These are phyloP conservation scores for Piloderma croceum DNA, from an alignment of 768 basidiomycete species.

Conservation along the genomic window DNA sequence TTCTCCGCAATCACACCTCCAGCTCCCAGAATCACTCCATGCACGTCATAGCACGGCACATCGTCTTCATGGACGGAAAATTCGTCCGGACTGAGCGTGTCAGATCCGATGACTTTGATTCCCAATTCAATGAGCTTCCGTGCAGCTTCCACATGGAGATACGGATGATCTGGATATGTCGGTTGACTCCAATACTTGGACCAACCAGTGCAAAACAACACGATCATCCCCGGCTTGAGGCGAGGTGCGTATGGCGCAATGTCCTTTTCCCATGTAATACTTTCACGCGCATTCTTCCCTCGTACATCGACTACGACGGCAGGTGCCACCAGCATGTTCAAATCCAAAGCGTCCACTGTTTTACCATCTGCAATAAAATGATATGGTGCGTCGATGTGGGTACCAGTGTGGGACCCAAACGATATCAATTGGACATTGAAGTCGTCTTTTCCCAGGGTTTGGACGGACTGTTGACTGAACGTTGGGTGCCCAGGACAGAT, in stretches of 20 bases:
- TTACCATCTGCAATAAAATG: constrained; percentile 59
- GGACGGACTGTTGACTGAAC: constrained; percentile 34
- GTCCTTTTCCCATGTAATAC: constrained; percentile 53
- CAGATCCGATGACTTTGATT: constrained; percentile 54
- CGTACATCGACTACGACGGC: constrained; percentile 52
- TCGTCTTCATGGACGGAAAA: constrained; percentile 38
- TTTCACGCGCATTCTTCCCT: constrained; percentile 34
- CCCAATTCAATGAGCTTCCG: constrained; percentile 43
- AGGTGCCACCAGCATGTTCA: constrained; percentile 49
- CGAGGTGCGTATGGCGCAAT: constrained; percentile 30
- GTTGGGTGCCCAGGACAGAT: constrained; percentile 54
- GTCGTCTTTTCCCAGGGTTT: constrained; percentile 40
- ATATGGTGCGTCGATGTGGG: constrained; percentile 74
- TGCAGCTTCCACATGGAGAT: constrained; percentile 50
- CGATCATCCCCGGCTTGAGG: constrained; percentile 36
- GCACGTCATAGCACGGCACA: constrained; percentile 44
- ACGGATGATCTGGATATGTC: constrained; percentile 60
- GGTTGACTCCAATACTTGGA: constrained; percentile 45
- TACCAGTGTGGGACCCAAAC: constrained; percentile 68
- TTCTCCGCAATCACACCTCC: constrained; percentile 71
- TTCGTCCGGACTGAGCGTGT: constrained; percentile 65
- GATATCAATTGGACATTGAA: constrained; percentile 48
- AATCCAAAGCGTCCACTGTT: constrained; percentile 53
- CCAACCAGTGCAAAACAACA: constrained; percentile 70
- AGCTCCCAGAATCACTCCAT: constrained; percentile 53